Conservation (phyloP, 1,284 basidiomycete genomes). For the Tetrapyrgos nigripes region DNA sequence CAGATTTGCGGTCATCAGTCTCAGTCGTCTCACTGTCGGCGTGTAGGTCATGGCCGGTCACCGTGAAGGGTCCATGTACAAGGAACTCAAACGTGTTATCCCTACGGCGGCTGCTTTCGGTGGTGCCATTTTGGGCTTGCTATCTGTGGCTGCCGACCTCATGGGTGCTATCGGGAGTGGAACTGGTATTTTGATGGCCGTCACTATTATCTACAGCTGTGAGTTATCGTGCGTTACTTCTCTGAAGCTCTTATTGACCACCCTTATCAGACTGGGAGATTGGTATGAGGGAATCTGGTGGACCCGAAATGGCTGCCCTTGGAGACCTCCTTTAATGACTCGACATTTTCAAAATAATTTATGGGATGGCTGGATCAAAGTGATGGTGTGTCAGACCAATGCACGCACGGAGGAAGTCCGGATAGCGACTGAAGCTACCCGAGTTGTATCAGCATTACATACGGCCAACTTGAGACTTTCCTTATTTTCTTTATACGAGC, state of each 20-base stretch:
- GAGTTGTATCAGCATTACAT: not conserved
- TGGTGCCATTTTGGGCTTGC: constrained; percentile 92
- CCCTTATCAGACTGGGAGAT: constrained; percentile 72
- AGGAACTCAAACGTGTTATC: constrained; percentile 97
- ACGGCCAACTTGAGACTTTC: not conserved
- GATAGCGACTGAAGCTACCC: not conserved
- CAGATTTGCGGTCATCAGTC: not conserved
- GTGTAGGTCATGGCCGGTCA: constrained; percentile 92
- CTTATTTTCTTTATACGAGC: not conserved
- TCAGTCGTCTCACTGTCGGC: not conserved
- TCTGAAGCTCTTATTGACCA: constrained; percentile 1
- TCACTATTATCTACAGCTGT: constrained; percentile 97
- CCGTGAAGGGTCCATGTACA: constrained; percentile 97
- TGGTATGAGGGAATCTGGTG: constrained; percentile 78
- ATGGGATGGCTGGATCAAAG: not conserved
- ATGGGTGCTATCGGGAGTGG: constrained; percentile 97
- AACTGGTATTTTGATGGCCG: constrained; percentile 97
- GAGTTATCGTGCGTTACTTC: constrained; percentile 37
- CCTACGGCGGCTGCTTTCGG: constrained; percentile 98
- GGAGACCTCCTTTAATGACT: constrained; percentile 58
- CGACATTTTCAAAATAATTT: not conserved
- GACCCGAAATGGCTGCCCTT: constrained; percentile 77
- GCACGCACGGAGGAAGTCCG: not conserved
- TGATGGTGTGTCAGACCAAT: not conserved
- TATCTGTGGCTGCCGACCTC: constrained; percentile 96